Base-by-base conservation (phyloP, 2,329 filamentous ascomycete genomes). In the Dothistroma pini region DNA sequence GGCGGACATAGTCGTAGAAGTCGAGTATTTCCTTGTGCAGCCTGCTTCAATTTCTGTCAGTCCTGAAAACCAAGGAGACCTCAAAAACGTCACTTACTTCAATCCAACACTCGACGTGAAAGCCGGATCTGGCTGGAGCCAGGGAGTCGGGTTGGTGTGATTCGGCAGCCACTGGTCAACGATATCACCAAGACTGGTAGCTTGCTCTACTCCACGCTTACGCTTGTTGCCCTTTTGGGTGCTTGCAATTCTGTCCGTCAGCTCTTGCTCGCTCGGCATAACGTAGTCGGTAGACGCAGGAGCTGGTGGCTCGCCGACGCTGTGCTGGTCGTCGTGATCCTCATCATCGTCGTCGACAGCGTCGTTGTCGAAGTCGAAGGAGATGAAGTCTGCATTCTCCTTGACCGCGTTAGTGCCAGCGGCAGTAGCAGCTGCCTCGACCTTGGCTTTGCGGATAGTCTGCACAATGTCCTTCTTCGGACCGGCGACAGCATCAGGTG, bases 401-500 rank as follows among this genome's bases (percentile, higher is more conserved):
- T 75, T 73, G 19, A 72, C 68, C 25, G 70, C 65, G 49, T 73
- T 66, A 22, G 60, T 56, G 22, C 75, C 72, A 29, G 72, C 70
- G 22, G 82, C 82, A 11, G 75, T 74, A 0, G 83, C 81, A 1
- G 83, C 80, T 22, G 86, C 81, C 41, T 87, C 84, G 35, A 92
- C 80, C 53, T 93, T 90, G 1, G 93, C 91, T 72, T 96, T 97
- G 68, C 93, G 88, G 68, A 97, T 97, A 63, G 96, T 77, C 70
- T 96, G 90, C 38, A 97, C 90, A 44, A 97, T 88, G 67, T 97
- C 92, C 67, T 86, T 88, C 75, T 89, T 91, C 76, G 95, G 96
- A 21, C 84, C 83, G 44, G 84, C 81, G 5, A 80, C 81, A 58
- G 92, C 89, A 66, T 93, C 89, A 0, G 87, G 85, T 7, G 91